phyloP scores from a whole-genome alignment of 2,329 filamentous ascomycete genomes.

The Sclerotinia nivalis region DNA sequence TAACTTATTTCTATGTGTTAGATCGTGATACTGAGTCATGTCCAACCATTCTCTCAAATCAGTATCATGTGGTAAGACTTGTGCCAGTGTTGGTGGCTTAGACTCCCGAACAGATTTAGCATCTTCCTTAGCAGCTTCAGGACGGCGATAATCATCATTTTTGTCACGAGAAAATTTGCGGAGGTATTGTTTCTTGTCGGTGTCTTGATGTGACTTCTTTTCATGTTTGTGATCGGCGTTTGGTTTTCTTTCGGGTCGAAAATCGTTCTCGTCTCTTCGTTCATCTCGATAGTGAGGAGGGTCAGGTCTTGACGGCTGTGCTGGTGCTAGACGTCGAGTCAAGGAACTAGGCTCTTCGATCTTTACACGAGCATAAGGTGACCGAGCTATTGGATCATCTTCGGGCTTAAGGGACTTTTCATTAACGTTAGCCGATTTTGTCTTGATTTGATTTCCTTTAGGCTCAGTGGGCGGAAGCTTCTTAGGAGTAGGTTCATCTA shows the following conservation, averaged over 20 bases:
- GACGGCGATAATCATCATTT: constrained; percentile 26
- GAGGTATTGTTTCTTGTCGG: constrained; percentile 28
- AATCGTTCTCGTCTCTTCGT: constrained; percentile 31
- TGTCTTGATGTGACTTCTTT: constrained; percentile 26
- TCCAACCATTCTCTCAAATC: constrained; percentile 44
- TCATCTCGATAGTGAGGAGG: constrained; percentile 30
- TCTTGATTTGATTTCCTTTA: constrained; percentile 29
- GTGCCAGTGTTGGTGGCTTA: constrained; percentile 31
- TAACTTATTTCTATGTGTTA: constrained; percentile 40
- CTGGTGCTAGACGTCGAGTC: constrained; percentile 28
- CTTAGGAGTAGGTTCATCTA: constrained; percentile 35
- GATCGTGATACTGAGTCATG: constrained; percentile 42
- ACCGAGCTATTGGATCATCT: constrained; percentile 25
- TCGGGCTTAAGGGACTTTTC: constrained; percentile 28
- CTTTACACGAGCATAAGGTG: constrained; percentile 26
- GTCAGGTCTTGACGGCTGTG: constrained; percentile 9
- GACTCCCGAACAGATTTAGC: constrained; percentile 25
- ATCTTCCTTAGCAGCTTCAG: constrained; percentile 30
- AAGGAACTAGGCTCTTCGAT: constrained; percentile 24
- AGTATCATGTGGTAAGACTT: constrained; percentile 36
- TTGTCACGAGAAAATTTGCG: constrained; percentile 32
- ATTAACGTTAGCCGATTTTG: constrained; percentile 27
- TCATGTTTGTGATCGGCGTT: constrained; percentile 30
- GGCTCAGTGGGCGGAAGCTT: constrained; percentile 28
- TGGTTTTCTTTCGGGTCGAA: constrained; percentile 27